Evolutionary conservation across 768 basidiomycete species (phyloP), one percentile per base, ranked within the genome.

Genomic region (Termitomyces sp.): DNA sequence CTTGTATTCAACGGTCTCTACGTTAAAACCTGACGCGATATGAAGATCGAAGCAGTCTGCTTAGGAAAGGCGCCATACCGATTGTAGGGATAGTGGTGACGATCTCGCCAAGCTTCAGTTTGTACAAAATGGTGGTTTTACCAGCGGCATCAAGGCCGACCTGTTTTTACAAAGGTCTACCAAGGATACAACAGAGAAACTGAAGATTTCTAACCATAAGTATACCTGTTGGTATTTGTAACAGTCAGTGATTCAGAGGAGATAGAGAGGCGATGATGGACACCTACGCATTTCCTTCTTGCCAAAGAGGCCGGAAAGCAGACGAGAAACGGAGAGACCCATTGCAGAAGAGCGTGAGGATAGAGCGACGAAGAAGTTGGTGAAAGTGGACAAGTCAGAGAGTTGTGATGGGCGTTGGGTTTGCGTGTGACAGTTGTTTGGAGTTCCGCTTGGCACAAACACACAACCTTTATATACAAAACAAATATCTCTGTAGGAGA

Each of bases 41-140:
- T 66, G 58, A 68, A 67, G 57, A 58, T 65, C 58, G 29, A 56
- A 56, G 51, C 61, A 57, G 55, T 46, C 34, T 28, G 52, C 57
- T 31, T 44, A 44, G 56, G 37, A 58, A 54, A 51, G 20, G 59
- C 36, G 60, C 80, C 88, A 70, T 68, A 95, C 96, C 96, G 77
- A 99, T 98, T 71, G 97, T 98, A 61, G 97, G 97, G 74, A 99
- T 99, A 64, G 97, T 99, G 64, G 97, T 98, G 74, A 99, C 97
- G 76, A 98, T 98, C 82, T 99, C 97, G 75, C 96, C 97, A 57
- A 98, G 86, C 82, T 98, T 98, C 72, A 98, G 83, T 82, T 98
- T 99, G 85, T 97, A 99, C 66, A 99, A 81, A 68, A 98, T 99
- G 70, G 91, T 93, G 64, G 94, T 97, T 78, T 98, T 97, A 81